These are phyloP conservation scores for Taxawa tesnikishii DNA, from an alignment of 2,329 filamentous ascomycete genomes.

Conservation along the genomic window DNA sequence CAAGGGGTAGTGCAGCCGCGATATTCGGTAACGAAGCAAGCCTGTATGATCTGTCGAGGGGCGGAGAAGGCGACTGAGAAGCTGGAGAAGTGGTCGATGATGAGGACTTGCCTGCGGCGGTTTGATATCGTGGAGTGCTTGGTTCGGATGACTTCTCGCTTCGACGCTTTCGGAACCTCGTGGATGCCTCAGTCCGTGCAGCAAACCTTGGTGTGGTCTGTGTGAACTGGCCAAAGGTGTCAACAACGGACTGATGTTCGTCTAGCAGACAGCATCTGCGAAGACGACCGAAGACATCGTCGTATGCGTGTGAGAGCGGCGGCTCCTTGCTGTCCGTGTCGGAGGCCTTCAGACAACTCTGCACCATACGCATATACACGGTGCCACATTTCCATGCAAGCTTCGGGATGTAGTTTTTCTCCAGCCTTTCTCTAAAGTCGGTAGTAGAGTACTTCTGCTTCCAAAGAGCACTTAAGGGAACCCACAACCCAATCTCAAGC, in stretches of 20 bases:
- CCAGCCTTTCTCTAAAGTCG: constrained; percentile 52
- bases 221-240: no score
- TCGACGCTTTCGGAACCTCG: no score
- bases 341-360: constrained; percentile 58
- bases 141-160: no score
- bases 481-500: constrained; percentile 66
- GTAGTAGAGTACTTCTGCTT: constrained; percentile 47
- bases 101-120: no score
- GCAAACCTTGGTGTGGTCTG: constrained; percentile 4
- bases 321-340: constrained; percentile 28
- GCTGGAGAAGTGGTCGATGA: no score
- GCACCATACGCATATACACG: constrained; percentile 62
- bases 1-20: neutral
- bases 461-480: constrained; percentile 46
- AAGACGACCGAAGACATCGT: constrained; percentile 18
- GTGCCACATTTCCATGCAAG: constrained; percentile 58
- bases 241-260: constrained; percentile 13
- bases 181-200: constrained; percentile 1
- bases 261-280: constrained; percentile 22
- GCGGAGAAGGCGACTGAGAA: no score
- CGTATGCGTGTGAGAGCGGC: constrained; percentile 15
- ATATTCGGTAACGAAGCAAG: neutral
- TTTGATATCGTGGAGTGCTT: no score
- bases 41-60: no score
- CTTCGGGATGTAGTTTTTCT: constrained; percentile 51